phyloP scores from a whole-genome alignment of 2,329 filamentous ascomycete genomes.

The Ophiostoma perfectum region DNA sequence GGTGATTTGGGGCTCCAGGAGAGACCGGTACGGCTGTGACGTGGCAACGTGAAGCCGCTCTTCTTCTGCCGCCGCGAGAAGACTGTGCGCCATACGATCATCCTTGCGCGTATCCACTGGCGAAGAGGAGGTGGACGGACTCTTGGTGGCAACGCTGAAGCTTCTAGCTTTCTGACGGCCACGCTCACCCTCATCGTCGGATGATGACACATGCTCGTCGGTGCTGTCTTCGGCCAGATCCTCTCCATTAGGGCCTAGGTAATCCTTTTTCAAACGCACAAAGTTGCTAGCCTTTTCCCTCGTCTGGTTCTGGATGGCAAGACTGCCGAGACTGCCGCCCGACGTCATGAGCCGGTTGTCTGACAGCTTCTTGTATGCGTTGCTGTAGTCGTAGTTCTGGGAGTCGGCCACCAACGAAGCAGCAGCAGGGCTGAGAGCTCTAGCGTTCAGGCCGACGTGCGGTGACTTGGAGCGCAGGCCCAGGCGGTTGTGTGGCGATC shows the following conservation, averaged over 20 bases:
- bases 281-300: slow-evolving; percentile 37
- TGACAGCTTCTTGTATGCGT: slow-evolving; percentile 64
- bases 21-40: slow-evolving; percentile 53
- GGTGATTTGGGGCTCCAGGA: slow-evolving; percentile 63
- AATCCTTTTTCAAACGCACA: slow-evolving; percentile 63
- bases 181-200: slow-evolving; percentile 62
- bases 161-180: slow-evolving; percentile 53
- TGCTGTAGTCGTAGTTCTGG: slow-evolving; percentile 60
- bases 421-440: slow-evolving; percentile 38
- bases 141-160: slow-evolving; percentile 37
- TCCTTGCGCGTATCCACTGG: slow-evolving; percentile 31
- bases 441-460: slow-evolving; percentile 31
- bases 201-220: slow-evolving; percentile 54
- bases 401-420: slow-evolving; percentile 52
- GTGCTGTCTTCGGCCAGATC: slow-evolving; percentile 61
- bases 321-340: slow-evolving; percentile 55
- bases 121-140: slow-evolving; percentile 33
- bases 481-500: slow-evolving; percentile 48
- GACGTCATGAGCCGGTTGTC: slow-evolving; percentile 63
- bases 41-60: slow-evolving; percentile 58
- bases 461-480: slow-evolving; percentile 48
- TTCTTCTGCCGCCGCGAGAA: slow-evolving; percentile 70
- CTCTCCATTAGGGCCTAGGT: slow-evolving; percentile 60
- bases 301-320: slow-evolving; percentile 48
- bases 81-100: slow-evolving; percentile 47